Percentiles rank a stretch among this genome's conserved stretches.
These are phyloP conservation scores for Saccharomycopsis vini DNA, from an alignment of 805 yeast species.

Conservation along the genomic window DNA sequence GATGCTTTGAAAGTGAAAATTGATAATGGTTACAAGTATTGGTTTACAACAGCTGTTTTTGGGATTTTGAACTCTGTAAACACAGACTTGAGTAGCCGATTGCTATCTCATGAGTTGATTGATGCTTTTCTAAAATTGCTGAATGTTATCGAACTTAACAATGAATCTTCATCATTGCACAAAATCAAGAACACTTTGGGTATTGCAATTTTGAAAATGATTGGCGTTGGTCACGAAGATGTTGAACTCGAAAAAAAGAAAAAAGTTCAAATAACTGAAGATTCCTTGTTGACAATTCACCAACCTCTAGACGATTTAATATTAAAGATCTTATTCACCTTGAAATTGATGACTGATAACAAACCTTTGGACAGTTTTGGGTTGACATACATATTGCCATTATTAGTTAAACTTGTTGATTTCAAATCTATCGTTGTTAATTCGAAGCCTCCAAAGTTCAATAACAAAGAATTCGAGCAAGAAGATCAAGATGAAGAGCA, in stretches of 20 bases:
- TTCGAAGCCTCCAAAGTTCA: conserved; percentile 30
- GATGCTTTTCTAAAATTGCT: conserved; percentile 49
- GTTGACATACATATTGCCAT: conserved; percentile 66
- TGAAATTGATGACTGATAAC: conserved; percentile 68
- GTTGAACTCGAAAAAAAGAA: no score
- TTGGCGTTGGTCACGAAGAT: conserved; percentile 29
- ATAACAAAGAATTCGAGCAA: conserved; percentile 60
- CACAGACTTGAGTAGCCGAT: conserved; percentile 23
- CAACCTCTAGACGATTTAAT: conserved; percentile 47
- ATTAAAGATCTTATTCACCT: conserved; percentile 62
- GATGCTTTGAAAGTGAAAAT: conserved; percentile 33
- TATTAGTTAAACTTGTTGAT: conserved; percentile 58
- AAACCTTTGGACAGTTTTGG: conserved; percentile 59
- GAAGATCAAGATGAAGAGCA: conserved; percentile 89
- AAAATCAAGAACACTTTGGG: conserved; percentile 49
- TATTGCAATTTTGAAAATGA: conserved; percentile 56
- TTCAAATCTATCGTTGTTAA: conserved; percentile 36
- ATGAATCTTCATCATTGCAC: conserved; percentile 35
- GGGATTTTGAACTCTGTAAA: conserved; percentile 38
- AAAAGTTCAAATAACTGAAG: no score
- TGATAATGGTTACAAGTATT: conserved; percentile 54
- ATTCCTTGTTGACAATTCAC: conserved; percentile 40
- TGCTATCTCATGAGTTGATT: conserved; percentile 38
- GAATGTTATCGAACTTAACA: conserved; percentile 31
- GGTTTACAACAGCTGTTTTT: conserved; percentile 66